Evolutionary conservation across 2,329 filamentous ascomycete species (phyloP).

Genomic region (Penicillium sp.): DNA sequence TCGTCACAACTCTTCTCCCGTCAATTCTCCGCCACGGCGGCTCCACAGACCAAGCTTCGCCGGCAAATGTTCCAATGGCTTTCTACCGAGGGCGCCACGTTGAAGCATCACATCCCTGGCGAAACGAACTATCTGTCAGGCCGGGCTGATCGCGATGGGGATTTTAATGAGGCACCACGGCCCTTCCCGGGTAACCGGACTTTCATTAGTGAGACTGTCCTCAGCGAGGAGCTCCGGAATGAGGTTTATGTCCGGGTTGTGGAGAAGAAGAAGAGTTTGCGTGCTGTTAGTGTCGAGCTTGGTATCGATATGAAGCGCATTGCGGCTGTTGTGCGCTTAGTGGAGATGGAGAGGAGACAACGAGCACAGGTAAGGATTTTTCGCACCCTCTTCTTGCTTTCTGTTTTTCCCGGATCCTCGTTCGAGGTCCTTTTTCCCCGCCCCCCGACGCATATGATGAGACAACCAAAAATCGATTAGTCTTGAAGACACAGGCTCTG

Average conservation of each 20-base stretch:
- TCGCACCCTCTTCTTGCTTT: slow-evolving; percentile 15
- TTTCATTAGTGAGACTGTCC: slow-evolving; percentile 74
- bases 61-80: slow-evolving; percentile 66
- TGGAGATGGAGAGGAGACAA: slow-evolving; percentile 84
- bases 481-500: slow-evolving; percentile 85
- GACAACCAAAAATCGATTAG: slow-evolving; percentile 89
- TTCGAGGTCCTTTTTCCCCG: neutral
- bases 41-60: slow-evolving; percentile 56
- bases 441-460: slow-evolving; percentile 63
- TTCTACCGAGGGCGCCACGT: slow-evolving; percentile 44
- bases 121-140: slow-evolving; percentile 41
- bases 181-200: slow-evolving; percentile 77
- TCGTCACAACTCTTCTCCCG: slow-evolving; percentile 34
- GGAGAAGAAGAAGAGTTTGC: slow-evolving; percentile 69
- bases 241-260: slow-evolving; percentile 75
- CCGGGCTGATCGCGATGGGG: slow-evolving; percentile 15
- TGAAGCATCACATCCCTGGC: slow-evolving; percentile 42
- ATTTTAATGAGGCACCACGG: slow-evolving; percentile 37
- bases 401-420: neutral
- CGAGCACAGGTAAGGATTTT: slow-evolving; percentile 70
- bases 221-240: slow-evolving; percentile 75
- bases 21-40: slow-evolving; percentile 42
- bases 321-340: slow-evolving; percentile 82
- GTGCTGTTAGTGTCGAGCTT: slow-evolving; percentile 76
- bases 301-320: slow-evolving; percentile 83